Percentiles rank a stretch among this genome's conserved stretches.
Evolutionary conservation across 2,329 filamentous ascomycete genomes (phyloP).

Genomic region (Hymenoscyphus occultus): DNA sequence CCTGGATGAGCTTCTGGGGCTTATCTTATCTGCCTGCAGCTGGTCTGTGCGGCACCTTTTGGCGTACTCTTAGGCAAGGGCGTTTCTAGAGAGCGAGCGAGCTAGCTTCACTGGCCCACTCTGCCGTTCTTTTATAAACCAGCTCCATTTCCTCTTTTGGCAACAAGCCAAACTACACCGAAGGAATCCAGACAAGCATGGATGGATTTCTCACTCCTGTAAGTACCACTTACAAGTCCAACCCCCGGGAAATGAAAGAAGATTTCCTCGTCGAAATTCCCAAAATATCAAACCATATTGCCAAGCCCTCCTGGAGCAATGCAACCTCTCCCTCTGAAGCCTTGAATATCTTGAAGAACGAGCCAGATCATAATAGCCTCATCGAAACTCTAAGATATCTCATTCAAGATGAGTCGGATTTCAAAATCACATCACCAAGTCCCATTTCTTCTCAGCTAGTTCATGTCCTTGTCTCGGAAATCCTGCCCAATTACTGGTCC

Average conservation of each 20-base stretch:
- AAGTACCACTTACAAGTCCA: slow-evolving; percentile 40
- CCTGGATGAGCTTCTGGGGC: neutral
- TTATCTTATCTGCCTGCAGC: slow-evolving; percentile 26
- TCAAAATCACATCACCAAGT: slow-evolving; percentile 60
- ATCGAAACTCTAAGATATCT: slow-evolving; percentile 53
- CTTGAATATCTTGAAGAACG: slow-evolving; percentile 56
- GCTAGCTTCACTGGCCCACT: too few species aligned
- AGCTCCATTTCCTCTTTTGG: too few species aligned
- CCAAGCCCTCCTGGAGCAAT: slow-evolving; percentile 15
- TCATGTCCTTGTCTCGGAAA: slow-evolving; percentile 69
- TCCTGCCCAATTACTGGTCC: slow-evolving; percentile 80
- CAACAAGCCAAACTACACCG: neutral
- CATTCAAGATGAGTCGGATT: slow-evolving; percentile 36
- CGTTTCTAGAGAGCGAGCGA: too few species aligned
- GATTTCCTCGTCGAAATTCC: slow-evolving; percentile 25
- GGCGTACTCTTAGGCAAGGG: too few species aligned
- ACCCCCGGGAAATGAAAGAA: slow-evolving; percentile 18
- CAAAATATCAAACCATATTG: slow-evolving; percentile 12
- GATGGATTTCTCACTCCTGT: slow-evolving; percentile 48
- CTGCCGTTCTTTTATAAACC: too few species aligned
- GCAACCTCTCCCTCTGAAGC: slow-evolving; percentile 44
- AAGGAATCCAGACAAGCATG: slow-evolving; percentile 39
- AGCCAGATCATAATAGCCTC: slow-evolving; percentile 60
- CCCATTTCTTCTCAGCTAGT: slow-evolving; percentile 72
- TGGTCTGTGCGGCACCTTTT: neutral